Evolutionary conservation across 2,329 filamentous ascomycete genomes (phyloP).

Genomic region (Beauveria scarabaeidicola): DNA sequence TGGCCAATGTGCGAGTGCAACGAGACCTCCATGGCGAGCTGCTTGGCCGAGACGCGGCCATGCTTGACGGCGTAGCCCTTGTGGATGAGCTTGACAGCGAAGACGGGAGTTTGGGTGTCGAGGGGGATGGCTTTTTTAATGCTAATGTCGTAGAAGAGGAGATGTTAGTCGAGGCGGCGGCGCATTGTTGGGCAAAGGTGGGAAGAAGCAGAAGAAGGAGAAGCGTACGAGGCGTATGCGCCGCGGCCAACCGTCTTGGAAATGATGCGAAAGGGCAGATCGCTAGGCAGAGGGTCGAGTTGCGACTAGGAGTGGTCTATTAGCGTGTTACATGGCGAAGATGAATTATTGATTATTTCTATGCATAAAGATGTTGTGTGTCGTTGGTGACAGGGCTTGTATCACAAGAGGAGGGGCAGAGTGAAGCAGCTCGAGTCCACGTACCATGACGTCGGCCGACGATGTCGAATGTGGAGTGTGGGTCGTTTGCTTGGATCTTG

Average conservation of each 20-base stretch:
- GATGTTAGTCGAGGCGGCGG: no score
- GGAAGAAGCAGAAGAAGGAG: no score
- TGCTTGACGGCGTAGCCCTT: slow-evolving; percentile 88
- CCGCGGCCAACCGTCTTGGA: slow-evolving; percentile 95
- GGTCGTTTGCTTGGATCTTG: no score
- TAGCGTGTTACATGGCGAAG: slow-evolving; percentile 39
- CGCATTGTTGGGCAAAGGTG: no score
- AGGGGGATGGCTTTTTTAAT: slow-evolving; percentile 88
- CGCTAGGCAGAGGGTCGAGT: slow-evolving; percentile 70
- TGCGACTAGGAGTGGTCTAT: slow-evolving; percentile 59
- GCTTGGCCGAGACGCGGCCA: slow-evolving; percentile 80
- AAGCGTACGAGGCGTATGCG: slow-evolving; percentile 83
- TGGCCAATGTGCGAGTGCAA: slow-evolving; percentile 82
- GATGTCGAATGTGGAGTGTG: not conserved
- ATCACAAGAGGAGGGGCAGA: not conserved
- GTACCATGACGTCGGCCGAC: slow-evolving; percentile 36
- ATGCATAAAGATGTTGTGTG: not conserved
- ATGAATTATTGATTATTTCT: not conserved
- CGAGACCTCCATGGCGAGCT: slow-evolving; percentile 85
- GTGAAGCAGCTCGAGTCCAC: not conserved
- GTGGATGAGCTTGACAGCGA: slow-evolving; percentile 98
- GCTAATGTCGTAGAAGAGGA: slow-evolving; percentile 34
- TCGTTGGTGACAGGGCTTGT: no score
- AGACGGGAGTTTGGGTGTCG: slow-evolving; percentile 61
- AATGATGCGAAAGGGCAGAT: slow-evolving; percentile 88